Evolutionary conservation across 345 rosid genomes (phyloP), one percentile per base, ranked within the genome.

Genomic region (Bruguiera parviflora): DNA sequence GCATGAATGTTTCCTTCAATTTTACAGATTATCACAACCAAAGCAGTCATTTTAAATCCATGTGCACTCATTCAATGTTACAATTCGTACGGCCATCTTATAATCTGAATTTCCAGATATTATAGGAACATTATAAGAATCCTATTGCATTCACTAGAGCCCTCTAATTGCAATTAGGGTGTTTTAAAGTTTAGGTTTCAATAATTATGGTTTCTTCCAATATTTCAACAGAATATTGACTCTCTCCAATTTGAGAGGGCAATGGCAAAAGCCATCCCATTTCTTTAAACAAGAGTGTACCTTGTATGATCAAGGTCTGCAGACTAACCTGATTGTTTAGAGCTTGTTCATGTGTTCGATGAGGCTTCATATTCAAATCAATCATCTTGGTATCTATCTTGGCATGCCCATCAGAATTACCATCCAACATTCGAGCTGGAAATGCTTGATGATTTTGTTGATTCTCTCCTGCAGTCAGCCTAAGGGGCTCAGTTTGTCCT

Each of bases 281-380:
- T 43, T 43, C 49, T 43, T 15, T 43, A 43, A 13, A 43, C 49
- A 43, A 43, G 19, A 43, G 49, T 15, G 19, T 3, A 13, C 49
- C 49, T 11, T 43, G 49, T 2, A 43, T 60, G 2, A 32, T 31
- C 47, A 51, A 24, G 28, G 60, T 28, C 29, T 13, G n/a, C 2
- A 24, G 31, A 47, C 78, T 58, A 71, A 92, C 96, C 84, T 88
- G 81, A 80, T 83, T 74, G 71, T 78, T 84, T 62, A 87, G 75
- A 81, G 84, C 78, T 66, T 86, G 88, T 5, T 80, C 89, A 13
- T 82, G 85, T 63, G 76, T 57, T 64, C 88, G 73, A 27, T 76
- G 77, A 55, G 96, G 96, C 75, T 85, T 86, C 74, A 81, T 84
- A 66, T 92, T 92, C 79, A 92, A 83, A 80, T 92, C 96, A 11